Evolutionary conservation across 306 rosid species (phyloP), one percentile per base, ranked within the genome.

Genomic region (Leucaena leucocephala): DNA sequence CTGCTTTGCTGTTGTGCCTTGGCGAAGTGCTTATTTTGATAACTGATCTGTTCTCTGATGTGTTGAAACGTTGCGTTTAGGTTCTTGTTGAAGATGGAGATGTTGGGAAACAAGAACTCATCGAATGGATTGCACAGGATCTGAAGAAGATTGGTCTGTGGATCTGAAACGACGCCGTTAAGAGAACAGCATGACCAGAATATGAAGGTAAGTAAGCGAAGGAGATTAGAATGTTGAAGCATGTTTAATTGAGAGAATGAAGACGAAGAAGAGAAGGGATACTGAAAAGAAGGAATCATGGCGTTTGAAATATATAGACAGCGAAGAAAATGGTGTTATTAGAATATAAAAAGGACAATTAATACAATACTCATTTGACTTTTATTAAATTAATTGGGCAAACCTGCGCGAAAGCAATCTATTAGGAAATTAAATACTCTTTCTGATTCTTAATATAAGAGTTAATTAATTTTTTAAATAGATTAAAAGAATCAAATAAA

Each of bases 111-210:
- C 21, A 50, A 4, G 21, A 50, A 15, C 19, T 1, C 86, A 44
- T 88, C 87, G 82, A 11, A 78, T 1, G 74, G 58, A 84, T 92
- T 88, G 86, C 92, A 88, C 4, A 81, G 90, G 0, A 0, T 38
- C 77, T 83, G 84, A 19, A 90, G 1, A 3, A 82, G 46, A 42
- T 6, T 43, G 45, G 76, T 76, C 35, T 88, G 82, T 46, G 92
- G 85, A 38, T 59, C 83, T 59, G 90, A 89, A 42, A 39, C 59
- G 7, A 59, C 73, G 48, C 27, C 49, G 4, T 44, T 14, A 63
- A 15, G 1, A 50, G 19, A 8, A 19, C 83, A 68, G 67, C 84
- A 27, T 68, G 54, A 44, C 7, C 59, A 66, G 65, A 33, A 33
- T 14, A 70, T 57, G 35, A 57, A 78, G 39, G 9, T 43, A 4